These are phyloP conservation scores for Mycena sanguinolenta DNA, from an alignment of 768 basidiomycete genomes.

Conservation along the genomic window DNA sequence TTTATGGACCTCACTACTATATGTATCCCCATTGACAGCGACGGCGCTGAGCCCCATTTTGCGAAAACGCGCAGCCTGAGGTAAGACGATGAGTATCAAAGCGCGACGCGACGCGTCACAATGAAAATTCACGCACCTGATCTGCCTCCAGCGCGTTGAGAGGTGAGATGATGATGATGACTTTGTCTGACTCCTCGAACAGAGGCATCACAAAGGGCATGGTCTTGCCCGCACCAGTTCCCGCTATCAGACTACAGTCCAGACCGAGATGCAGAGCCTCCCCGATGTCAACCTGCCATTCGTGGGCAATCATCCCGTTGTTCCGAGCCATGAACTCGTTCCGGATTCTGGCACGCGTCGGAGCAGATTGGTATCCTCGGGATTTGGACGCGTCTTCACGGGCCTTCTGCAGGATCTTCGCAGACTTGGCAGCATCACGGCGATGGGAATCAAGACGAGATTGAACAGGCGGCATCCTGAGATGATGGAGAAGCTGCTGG, in stretches of 20 bases:
- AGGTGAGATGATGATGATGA: constrained; percentile 13
- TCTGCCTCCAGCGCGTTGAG: constrained; percentile 13
- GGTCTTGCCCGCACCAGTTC: too few species aligned
- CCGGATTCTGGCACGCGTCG: constrained; percentile 3
- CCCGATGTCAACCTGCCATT: constrained; percentile 8
- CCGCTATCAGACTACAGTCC: too few species aligned
- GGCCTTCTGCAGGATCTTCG: background rate
- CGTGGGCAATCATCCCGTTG: background rate
- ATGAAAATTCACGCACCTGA: constrained; percentile 5
- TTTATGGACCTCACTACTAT: background rate
- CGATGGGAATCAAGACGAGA: too few species aligned
- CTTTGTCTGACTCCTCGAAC: background rate
- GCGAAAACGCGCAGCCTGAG: background rate
- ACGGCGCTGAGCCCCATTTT: too few species aligned
- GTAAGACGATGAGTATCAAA: background rate
- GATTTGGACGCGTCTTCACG: background rate
- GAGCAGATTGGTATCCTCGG: background rate
- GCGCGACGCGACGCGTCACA: too few species aligned
- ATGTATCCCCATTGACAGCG: constrained; percentile 3
- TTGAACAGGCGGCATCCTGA: too few species aligned
- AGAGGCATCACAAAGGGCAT: constrained; percentile 12
- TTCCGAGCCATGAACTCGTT: background rate
- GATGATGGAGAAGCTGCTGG: too few species aligned
- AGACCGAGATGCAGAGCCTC: constrained; percentile 10
- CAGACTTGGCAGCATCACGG: background rate